Base-by-base conservation (phyloP, 1,284 basidiomycete genomes). In the Trametes pubescens region DNA sequence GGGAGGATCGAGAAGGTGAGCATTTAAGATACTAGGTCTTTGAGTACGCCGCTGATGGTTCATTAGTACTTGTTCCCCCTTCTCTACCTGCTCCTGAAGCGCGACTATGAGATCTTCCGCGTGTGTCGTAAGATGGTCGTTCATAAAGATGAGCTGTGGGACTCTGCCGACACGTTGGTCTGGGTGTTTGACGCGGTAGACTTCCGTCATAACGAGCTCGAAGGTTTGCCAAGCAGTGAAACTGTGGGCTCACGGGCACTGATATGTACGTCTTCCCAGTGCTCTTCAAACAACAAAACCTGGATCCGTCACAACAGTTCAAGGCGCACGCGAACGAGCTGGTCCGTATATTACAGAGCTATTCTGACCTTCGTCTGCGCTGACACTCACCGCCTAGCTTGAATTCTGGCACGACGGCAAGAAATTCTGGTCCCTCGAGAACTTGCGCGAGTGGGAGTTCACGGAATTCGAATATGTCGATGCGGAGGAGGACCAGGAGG, bases 1-100 rank as follows among this genome's bases (percentile, higher is more conserved):
- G 71, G 69, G 0, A 47, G 73, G 16, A 59, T 72, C 24, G 74
- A 74, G 58, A 65, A 69, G 57, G 74, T 72, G 52, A 5, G 44
- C 22, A 5, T 18, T 11, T 29, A 24, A 8, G 4, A 16, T 14
- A 8, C 11, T 11, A 24, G 32, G 35, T 4, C 34, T 24, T 4
- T 21, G 56, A 14, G 49, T 14, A 2, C 1, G 18, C 3, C 11
- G 29, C 7, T 47, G n/a, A 38, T 5, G 1, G 1, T 24, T 21
- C 29, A 9, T 29, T 21, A 83, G 82, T 80, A 78, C 66, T 60
- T 71, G 4, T 66, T 71, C 14, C 70, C 69, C 2, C 52, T 73
- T 22, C 38, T 70, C 0, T 71, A 69, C 51, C 66, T 73, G 10
- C 51, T 70, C 11, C 29, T 70, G 40, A 65, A 68, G 52, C 66